These are phyloP conservation scores for Suillus bovinus DNA, from an alignment of 768 basidiomycete species.

Conservation along the genomic window DNA sequence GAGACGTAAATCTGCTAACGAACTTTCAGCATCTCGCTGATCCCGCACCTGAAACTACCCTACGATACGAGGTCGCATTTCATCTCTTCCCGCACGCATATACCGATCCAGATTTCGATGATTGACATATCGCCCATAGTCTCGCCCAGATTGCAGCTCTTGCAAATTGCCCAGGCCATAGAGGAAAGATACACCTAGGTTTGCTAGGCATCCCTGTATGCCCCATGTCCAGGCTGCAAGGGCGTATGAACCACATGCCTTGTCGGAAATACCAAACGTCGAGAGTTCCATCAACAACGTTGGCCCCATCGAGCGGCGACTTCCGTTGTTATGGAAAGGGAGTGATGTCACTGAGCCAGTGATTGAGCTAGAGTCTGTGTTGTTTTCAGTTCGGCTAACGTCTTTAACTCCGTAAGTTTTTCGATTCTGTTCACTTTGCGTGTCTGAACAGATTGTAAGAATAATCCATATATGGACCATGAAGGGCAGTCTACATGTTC, in stretches of 20 bases:
- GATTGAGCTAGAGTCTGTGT: background rate
- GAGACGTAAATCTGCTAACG: background rate
- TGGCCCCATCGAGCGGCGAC: conserved; percentile 3
- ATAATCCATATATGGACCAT: conserved; percentile 7
- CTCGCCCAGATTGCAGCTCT: background rate
- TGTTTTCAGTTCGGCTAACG: background rate
- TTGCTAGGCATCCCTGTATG: conserved; percentile 1
- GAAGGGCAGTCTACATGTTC: conserved; percentile 1
- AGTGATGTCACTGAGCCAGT: too few species aligned
- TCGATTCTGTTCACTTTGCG: background rate
- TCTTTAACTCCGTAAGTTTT: background rate
- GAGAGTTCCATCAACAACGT: conserved; percentile 4
- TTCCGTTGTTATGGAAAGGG: conserved; percentile 1
- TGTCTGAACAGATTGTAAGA: background rate
- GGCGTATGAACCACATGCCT: background rate
- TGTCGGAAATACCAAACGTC: background rate
- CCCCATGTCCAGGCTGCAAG: conserved; percentile 6
- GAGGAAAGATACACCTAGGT: background rate
- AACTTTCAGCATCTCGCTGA: background rate
- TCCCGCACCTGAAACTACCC: background rate
- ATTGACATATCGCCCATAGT: background rate
- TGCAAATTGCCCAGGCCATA: background rate
- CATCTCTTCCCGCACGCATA: conserved; percentile 5
- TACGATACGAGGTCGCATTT: conserved; percentile 1
- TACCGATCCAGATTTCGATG: background rate